Evolutionary conservation across 2,329 filamentous ascomycete genomes (phyloP).

Genomic region (Trichoderma sp.): DNA sequence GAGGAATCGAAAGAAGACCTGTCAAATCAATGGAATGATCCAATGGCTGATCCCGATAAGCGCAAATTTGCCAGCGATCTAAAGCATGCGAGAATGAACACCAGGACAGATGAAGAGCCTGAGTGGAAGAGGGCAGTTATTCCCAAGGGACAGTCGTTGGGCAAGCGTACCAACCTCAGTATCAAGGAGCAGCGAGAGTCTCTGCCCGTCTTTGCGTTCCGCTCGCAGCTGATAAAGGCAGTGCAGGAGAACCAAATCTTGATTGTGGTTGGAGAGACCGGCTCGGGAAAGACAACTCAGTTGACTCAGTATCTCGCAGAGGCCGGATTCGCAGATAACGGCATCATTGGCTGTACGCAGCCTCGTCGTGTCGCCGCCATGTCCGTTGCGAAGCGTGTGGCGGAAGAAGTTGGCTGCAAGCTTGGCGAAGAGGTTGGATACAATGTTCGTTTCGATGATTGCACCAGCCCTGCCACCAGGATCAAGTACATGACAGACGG

Average conservation of each 20-base stretch:
- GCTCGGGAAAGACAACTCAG: constrained; percentile 96
- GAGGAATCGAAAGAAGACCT: constrained; percentile 81
- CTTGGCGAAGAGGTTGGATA: constrained; percentile 94
- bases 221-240: constrained; percentile 83
- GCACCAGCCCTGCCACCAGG: constrained; percentile 80
- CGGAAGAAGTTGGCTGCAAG: constrained; percentile 90
- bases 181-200: constrained; percentile 95
- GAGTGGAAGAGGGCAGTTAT: constrained; percentile 91
- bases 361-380: constrained; percentile 96
- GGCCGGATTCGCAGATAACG: constrained; percentile 81
- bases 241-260: constrained; percentile 85
- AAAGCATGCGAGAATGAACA: constrained; percentile 63
- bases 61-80: constrained; percentile 88
- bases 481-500: constrained; percentile 99
- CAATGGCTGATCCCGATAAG: constrained; percentile 84
- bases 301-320: constrained; percentile 94
- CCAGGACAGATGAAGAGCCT: constrained; percentile 69
- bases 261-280: constrained; percentile 96
- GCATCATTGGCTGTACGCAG: constrained; percentile 94
- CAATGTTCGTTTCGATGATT: constrained; percentile 96
- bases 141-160: constrained; percentile 76
- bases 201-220: constrained; percentile 86
- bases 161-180: constrained; percentile 83
- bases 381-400: constrained; percentile 95
- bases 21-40: constrained; percentile 92